Conservation (phyloP, 768 basidiomycete genomes). For the Auriscalpium orientale region DNA sequence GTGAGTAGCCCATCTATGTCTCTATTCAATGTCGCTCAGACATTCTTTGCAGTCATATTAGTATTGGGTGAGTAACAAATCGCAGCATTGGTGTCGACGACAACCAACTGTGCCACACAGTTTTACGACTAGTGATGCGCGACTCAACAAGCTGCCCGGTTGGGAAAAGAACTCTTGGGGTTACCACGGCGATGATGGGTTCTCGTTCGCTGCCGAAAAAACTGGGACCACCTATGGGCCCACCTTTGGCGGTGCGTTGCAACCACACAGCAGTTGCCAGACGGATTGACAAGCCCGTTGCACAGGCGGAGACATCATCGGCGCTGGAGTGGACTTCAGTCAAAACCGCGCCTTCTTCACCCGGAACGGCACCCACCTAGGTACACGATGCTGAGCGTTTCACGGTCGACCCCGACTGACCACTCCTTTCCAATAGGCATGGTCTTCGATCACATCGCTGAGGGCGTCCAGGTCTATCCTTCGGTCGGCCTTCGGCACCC, state of each 20-base stretch:
- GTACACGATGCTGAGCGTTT: conserved; percentile 28
- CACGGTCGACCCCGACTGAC: conserved; percentile 6
- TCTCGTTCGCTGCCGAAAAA: conserved; percentile 65
- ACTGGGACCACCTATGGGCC: conserved; percentile 70
- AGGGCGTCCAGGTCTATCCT: conserved; percentile 65
- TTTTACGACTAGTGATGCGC: conserved; percentile 59
- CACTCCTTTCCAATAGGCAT: conserved; percentile 34
- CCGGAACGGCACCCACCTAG: conserved; percentile 72
- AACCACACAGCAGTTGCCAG: not conserved
- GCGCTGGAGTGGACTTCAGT: conserved; percentile 89
- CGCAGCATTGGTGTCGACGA: not conserved
- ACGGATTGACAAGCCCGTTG: conserved; percentile 9
- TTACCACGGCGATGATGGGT: conserved; percentile 88
- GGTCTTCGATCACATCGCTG: conserved; percentile 67
- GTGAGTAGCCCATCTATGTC: conserved; percentile 33
- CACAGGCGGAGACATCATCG: conserved; percentile 79
- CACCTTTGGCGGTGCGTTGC: conserved; percentile 65
- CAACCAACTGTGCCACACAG: conserved; percentile 27
- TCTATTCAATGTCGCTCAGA: conserved; percentile 13
- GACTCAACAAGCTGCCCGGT: conserved; percentile 71
- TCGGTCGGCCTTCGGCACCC: conserved; percentile 82
- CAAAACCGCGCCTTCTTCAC: conserved; percentile 80
- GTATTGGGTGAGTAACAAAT: conserved; percentile 57
- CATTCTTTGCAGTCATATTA: conserved; percentile 51
- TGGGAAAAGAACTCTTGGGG: conserved; percentile 87